Evolutionary conservation across 2,329 filamentous ascomycete species (phyloP).

Genomic region (Xylaria sp.): DNA sequence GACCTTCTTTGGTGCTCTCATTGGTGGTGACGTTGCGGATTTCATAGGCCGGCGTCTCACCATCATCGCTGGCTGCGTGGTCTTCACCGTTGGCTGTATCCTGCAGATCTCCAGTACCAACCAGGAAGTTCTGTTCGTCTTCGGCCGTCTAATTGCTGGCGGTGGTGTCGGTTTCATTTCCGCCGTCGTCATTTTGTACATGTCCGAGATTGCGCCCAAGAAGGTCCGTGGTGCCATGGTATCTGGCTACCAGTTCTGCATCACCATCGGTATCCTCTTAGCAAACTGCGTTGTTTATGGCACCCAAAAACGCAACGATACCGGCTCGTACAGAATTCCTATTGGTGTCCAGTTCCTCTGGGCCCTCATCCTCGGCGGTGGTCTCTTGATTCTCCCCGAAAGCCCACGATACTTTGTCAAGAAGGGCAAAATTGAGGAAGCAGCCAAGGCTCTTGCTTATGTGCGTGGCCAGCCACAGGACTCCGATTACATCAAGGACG

Average conservation of each 20-base stretch:
- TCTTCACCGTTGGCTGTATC: slow-evolving; percentile 62
- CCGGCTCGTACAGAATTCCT: slow-evolving; percentile 70
- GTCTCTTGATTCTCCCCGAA: slow-evolving; percentile 54
- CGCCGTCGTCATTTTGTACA: slow-evolving; percentile 70
- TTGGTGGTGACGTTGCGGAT: slow-evolving; percentile 68
- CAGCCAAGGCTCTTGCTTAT: slow-evolving; percentile 57
- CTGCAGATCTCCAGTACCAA: slow-evolving; percentile 60
- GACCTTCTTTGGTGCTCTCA: slow-evolving; percentile 67
- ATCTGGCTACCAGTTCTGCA: slow-evolving; percentile 75
- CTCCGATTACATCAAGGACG: slow-evolving; percentile 67
- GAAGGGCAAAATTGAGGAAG: slow-evolving; percentile 63
- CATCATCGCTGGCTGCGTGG: slow-evolving; percentile 60
- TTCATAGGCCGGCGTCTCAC: slow-evolving; percentile 63
- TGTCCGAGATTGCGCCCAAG: slow-evolving; percentile 63
- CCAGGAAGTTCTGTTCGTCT: slow-evolving; percentile 58
- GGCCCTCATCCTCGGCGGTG: slow-evolving; percentile 42
- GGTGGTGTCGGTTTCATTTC: slow-evolving; percentile 70
- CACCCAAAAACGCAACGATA: slow-evolving; percentile 60
- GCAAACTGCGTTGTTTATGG: slow-evolving; percentile 70
- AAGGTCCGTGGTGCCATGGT: slow-evolving; percentile 74
- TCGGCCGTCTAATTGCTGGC: slow-evolving; percentile 67
- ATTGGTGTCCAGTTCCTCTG: slow-evolving; percentile 68
- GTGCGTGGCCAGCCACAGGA: slow-evolving; percentile 68
- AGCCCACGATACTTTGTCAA: slow-evolving; percentile 75
- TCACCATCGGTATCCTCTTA: slow-evolving; percentile 72